Evolutionary conservation across 2,329 filamentous ascomycete species (phyloP).

Genomic region (Cryphonectria radicalis): DNA sequence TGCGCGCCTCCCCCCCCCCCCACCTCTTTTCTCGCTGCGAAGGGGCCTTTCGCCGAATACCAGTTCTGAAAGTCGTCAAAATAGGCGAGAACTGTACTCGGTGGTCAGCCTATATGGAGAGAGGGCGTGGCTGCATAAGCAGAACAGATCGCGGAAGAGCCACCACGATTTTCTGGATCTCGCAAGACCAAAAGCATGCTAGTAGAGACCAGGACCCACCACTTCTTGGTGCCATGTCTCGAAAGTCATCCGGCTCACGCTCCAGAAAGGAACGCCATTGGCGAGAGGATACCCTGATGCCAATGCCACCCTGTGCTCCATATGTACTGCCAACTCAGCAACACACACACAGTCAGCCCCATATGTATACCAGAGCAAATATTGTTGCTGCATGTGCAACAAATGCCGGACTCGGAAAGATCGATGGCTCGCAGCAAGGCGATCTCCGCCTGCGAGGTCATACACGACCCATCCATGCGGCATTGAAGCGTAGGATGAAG

Average conservation of each 20-base stretch:
- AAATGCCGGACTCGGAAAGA: conserved; percentile 23
- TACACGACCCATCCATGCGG: neutral
- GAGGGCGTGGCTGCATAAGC: neutral
- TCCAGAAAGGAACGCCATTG: neutral
- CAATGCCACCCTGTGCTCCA: neutral
- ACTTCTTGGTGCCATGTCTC: neutral
- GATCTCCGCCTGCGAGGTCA: conserved; percentile 15
- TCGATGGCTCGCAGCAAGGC: conserved; percentile 21
- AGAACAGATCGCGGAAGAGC: neutral
- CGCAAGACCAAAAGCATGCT: neutral
- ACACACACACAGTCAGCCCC: conserved; percentile 4
- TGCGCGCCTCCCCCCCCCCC: neutral
- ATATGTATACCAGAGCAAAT: conserved; percentile 5
- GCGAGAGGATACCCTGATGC: neutral
- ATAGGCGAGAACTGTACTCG: neutral
- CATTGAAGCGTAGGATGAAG: neutral
- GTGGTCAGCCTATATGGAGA: neutral
- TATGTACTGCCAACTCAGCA: conserved; percentile 15
- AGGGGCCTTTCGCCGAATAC: neutral
- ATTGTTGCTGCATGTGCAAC: conserved; percentile 14
- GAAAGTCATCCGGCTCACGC: neutral
- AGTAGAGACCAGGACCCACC: neutral
- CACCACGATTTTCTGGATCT: neutral
- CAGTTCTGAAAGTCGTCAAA: neutral
- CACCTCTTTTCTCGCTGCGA: neutral